These are phyloP conservation scores for Dactylellina parvicollis DNA, from an alignment of 2,329 filamentous ascomycete genomes.

Conservation along the genomic window DNA sequence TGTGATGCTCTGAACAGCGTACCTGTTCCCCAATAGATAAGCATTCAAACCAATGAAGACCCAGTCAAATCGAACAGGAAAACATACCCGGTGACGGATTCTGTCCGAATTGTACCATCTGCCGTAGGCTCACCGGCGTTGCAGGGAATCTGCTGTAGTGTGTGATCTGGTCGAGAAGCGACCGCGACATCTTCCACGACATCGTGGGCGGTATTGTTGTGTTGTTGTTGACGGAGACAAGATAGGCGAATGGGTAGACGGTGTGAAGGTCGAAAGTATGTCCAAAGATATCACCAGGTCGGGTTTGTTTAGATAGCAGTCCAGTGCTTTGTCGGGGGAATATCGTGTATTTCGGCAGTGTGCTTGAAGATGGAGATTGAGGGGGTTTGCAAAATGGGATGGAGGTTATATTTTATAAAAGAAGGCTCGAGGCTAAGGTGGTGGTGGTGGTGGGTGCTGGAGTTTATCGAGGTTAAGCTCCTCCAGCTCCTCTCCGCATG, in stretches of 20 bases:
- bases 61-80: conserved; percentile 5
- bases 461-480: conserved; percentile 51
- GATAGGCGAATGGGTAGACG: conserved; percentile 43
- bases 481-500: conserved; percentile 42
- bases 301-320: conserved; percentile 7
- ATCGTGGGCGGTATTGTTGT: conserved; percentile 66
- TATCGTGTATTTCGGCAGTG: conserved; percentile 9
- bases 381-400: conserved; percentile 6
- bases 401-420: conserved; percentile 47
- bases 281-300: conserved; percentile 10
- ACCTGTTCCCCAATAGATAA: conserved; percentile 66
- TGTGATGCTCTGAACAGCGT: conserved; percentile 97
- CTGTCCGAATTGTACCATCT: conserved; percentile 99
- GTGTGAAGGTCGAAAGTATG: conserved; percentile 18
- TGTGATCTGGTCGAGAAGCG: conserved; percentile 95
- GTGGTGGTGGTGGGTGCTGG: conserved; percentile 14
- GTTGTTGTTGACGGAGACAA: conserved; percentile 41
- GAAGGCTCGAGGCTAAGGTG: not conserved
- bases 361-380: conserved; percentile 24
- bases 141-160: conserved; percentile 97
- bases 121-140: conserved; percentile 91
- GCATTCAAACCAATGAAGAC: conserved; percentile 2
- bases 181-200: conserved; percentile 92
- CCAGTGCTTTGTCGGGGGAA: conserved; percentile 7
- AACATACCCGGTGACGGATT: conserved; percentile 83